These are phyloP conservation scores for Daldinia sp. DNA, from an alignment of 2,329 filamentous ascomycete species.

Conservation along the genomic window DNA sequence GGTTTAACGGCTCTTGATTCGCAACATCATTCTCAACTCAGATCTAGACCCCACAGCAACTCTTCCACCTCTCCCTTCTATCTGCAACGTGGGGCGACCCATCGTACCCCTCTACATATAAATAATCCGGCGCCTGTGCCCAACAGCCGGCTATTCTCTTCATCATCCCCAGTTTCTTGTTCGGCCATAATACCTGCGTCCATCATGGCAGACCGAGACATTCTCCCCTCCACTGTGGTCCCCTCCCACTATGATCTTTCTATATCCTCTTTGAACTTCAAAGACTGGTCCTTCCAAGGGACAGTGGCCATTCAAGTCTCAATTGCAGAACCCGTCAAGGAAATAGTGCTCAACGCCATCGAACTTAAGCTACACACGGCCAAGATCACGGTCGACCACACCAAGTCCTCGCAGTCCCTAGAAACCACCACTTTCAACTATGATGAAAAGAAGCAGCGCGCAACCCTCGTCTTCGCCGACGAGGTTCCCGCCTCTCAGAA, in stretches of 20 bases:
- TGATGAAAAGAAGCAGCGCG: conserved; percentile 84
- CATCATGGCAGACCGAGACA: conserved; percentile 67
- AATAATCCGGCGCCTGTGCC: conserved; percentile 12
- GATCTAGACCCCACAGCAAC: conserved; percentile 26
- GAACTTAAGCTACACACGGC: conserved; percentile 78
- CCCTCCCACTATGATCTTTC: conserved; percentile 87
- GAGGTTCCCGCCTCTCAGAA: conserved; percentile 74
- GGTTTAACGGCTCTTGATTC: conserved; percentile 16
- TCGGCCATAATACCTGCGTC: conserved; percentile 47
- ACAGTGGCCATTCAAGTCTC: conserved; percentile 78
- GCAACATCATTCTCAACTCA: conserved; percentile 30
- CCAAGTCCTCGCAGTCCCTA: conserved; percentile 63
- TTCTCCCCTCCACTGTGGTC: conserved; percentile 72
- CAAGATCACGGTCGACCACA: conserved; percentile 67
- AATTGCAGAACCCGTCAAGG: conserved; percentile 74
- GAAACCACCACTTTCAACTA: conserved; percentile 76
- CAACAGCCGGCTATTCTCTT: conserved; percentile 38
- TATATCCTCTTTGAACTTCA: conserved; percentile 82
- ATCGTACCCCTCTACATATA: conserved; percentile 18
- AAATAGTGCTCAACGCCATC: conserved; percentile 85
- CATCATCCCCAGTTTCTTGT: conserved; percentile 40
- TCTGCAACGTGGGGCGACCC: conserved; percentile 6
- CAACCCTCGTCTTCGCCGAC: conserved; percentile 77
- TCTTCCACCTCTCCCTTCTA: conserved; percentile 3
- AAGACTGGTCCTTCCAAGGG: conserved; percentile 79